These are phyloP conservation scores for Vigna radiata DNA, from an alignment of 306 rosid genomes.

Conservation along the genomic window DNA sequence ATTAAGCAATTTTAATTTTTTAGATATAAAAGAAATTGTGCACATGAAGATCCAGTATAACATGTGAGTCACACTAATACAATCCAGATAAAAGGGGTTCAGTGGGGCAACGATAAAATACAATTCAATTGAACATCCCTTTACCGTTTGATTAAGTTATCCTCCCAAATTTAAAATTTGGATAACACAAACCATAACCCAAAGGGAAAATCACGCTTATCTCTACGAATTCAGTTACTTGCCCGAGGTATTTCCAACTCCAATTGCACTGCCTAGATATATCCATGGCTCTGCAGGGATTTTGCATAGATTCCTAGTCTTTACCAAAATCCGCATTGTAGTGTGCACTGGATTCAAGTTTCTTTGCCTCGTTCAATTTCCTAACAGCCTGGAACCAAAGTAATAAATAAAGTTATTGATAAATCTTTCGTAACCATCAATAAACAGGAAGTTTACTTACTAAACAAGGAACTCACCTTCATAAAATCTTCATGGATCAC, in stretches of 20 bases:
- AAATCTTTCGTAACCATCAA: conserved; percentile 6
- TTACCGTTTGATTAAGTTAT: conserved; percentile 20
- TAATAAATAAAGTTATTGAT: conserved; percentile 1
- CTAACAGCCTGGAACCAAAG: conserved; percentile 80
- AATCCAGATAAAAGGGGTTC: neutral
- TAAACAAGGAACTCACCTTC: conserved; percentile 63
- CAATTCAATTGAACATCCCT: conserved; percentile 37
- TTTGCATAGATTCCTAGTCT: conserved; percentile 49
- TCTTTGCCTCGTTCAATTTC: conserved; percentile 93
- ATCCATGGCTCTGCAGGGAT: conserved; percentile 51
- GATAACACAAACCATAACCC: conserved; percentile 34
- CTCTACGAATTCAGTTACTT: conserved; percentile 30
- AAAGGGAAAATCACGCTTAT: conserved; percentile 26
- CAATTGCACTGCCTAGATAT: conserved; percentile 54
- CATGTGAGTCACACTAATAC: conserved; percentile 17
- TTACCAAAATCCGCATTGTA: conserved; percentile 88
- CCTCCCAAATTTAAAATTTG: conserved; percentile 31
- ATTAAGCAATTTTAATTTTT: neutral
- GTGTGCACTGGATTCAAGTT: conserved; percentile 90
- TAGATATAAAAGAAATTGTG: neutral
- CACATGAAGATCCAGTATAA: conserved; percentile 22
- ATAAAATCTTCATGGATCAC: conserved; percentile 98
- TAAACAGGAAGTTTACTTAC: neutral
- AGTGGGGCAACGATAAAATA: conserved; percentile 3
- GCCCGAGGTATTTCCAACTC: conserved; percentile 37